Conservation (phyloP, 169 alveolate species). For the Miamiensis avidus region DNA sequence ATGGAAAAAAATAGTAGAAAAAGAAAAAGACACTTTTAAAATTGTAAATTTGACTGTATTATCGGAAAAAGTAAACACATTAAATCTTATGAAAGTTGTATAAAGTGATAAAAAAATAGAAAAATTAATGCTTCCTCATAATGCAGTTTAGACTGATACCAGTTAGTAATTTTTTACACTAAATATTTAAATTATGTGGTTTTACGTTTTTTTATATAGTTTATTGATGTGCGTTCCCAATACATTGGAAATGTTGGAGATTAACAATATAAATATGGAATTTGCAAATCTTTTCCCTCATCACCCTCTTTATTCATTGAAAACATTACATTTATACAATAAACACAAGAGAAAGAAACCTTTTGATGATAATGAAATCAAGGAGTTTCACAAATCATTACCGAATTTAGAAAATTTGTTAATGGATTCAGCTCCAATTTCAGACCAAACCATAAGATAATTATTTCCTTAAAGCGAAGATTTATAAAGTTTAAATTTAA, state of each 20-base stretch:
- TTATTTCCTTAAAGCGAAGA: background rate
- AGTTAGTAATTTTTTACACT: background rate
- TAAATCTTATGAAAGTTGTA: constrained; percentile 20
- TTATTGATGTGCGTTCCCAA: constrained; percentile 24
- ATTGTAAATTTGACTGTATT: constrained; percentile 17
- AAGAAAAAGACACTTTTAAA: constrained; percentile 4
- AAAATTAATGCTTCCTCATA: constrained; percentile 7
- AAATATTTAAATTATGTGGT: background rate
- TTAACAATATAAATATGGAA: constrained; percentile 40
- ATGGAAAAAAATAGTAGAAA: constrained; percentile 12
- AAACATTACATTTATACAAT: constrained; percentile 30
- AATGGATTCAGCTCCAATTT: constrained; percentile 1
- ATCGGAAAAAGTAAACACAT: constrained; percentile 1
- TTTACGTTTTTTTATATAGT: background rate
- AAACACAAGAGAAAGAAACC: constrained; percentile 31
- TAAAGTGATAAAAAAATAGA: constrained; percentile 15
- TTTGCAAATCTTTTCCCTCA: constrained; percentile 27
- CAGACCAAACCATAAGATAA: background rate
- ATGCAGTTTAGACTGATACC: constrained; percentile 10
- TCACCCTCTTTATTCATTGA: background rate
- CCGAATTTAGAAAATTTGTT: background rate
- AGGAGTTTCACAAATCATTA: constrained; percentile 12
- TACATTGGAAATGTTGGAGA: constrained; percentile 9
- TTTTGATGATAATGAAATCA: constrained; percentile 42
- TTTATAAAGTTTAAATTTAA: background rate